Evolutionary conservation across 257 asterid genomes (phyloP), one percentile per base, ranked within the genome.

Genomic region (Solanum chiquidenum): DNA sequence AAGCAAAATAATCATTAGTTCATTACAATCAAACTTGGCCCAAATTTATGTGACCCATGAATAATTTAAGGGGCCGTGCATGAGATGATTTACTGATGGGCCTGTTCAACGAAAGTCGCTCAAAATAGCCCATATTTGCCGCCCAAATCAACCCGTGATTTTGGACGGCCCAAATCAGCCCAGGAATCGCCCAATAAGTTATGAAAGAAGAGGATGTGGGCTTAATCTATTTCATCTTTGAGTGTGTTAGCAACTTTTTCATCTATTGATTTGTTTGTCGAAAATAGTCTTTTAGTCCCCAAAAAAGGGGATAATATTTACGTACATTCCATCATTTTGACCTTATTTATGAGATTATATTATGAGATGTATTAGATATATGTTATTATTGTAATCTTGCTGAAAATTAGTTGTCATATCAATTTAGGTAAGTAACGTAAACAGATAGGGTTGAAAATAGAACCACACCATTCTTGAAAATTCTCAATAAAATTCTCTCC

Each of bases 241-340:
- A 0, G 31, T 3, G 23, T 29, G 23, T 12, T 69, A 6, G 11
- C 14, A 25, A 69, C 23, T 27, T 29, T 14, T 29, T 27, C 74
- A 27, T 12, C 74, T 62, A 23, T 9, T 23, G 14, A n/a, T 9
- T 62, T 62, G 29, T 60, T 8, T 21, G 12, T 21, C 31, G 14
- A n/a, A 62, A n/a, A 62, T 62, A 62, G 5, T n/a, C 1, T 55
- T 62, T 62, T 62, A n/a, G 5, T 10, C 31, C 29, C 0, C 2
- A n/a, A n/a, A n/a, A 9, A 9, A 4, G 0, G 3, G 11, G 1
- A n/a, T 64, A 64, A 2, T 3, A 10, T n/a, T n/a, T 9, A n/a
- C 1, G 7, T 64, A 4, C 0, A 23, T 64, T 64, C 0, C 12
- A 64, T 5, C 2, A 4, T 64, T n/a, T 11, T 12, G 0, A 64